phyloP scores from a whole-genome alignment of 2,329 filamentous ascomycete species.

The Aureobasidium melanogenum region DNA sequence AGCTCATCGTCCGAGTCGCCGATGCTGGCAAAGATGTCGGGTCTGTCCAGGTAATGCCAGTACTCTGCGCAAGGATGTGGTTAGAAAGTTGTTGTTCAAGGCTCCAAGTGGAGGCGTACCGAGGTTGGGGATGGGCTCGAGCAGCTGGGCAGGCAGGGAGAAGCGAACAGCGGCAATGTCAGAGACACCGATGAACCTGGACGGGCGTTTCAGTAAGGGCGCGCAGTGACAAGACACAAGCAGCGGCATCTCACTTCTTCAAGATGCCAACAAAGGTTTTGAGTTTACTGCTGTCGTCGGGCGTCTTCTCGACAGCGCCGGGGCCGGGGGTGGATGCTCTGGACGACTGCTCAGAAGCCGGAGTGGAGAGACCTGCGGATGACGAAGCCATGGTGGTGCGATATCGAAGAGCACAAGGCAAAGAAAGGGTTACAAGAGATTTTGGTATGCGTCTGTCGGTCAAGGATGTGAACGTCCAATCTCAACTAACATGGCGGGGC shows the following conservation, averaged over 20 bases:
- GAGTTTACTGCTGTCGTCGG: conserved; percentile 79
- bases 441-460: background rate
- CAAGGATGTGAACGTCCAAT: background rate
- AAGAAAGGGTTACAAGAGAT: background rate
- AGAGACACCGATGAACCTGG: conserved; percentile 86
- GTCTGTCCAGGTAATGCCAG: conserved; percentile 96
- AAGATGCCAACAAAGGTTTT: conserved; percentile 82
- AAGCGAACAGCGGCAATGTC: conserved; percentile 95
- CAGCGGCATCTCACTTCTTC: conserved; percentile 59
- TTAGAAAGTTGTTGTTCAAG: background rate
- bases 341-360: conserved; percentile 6
- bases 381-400: conserved; percentile 9
- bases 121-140: conserved; percentile 92
- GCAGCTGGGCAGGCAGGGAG: conserved; percentile 85
- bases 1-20: conserved; percentile 86
- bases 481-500: background rate
- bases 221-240: background rate
- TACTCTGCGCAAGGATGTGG: conserved; percentile 55
- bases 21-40: conserved; percentile 75
- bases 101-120: conserved; percentile 34
- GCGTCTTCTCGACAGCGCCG: conserved; percentile 41
- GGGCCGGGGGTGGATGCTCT: conserved; percentile 7
- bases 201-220: conserved; percentile 11
- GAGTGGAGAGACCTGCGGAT: conserved; percentile 3
- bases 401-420: background rate